phyloP scores from a whole-genome alignment of 495 filamentous ascomycete species.

The Penicillium diatomitis region DNA sequence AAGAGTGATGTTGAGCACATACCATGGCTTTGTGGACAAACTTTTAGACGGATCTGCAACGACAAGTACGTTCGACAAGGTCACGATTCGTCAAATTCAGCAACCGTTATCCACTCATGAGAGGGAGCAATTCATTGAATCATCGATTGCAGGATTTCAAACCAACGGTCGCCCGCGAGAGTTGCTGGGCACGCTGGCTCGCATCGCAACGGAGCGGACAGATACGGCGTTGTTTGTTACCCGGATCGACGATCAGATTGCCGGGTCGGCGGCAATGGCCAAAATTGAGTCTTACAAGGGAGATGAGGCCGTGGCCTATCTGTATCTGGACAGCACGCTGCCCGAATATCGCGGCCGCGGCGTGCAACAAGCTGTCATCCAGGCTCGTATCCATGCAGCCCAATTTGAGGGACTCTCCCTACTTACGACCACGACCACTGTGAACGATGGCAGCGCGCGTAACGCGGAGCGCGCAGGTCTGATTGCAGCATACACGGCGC shows the following conservation, averaged over 20 bases:
- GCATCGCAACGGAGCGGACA: constrained; percentile 3
- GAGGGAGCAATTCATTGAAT: constrained; percentile 3
- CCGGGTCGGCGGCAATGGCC: constrained; percentile 8
- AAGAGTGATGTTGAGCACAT: constrained; percentile 2
- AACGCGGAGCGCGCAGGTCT: constrained; percentile 9
- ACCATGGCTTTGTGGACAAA: constrained; percentile 2
- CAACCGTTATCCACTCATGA: not conserved
- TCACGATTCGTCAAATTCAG: not conserved
- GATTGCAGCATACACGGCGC: constrained; percentile 2
- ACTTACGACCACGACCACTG: constrained; percentile 4
- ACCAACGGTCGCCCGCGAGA: constrained; percentile 5
- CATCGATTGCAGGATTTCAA: constrained; percentile 7
- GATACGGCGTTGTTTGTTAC: constrained; percentile 7
- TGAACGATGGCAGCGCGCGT: constrained; percentile 7
- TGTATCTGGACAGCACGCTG: constrained; percentile 9
- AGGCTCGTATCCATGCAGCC: constrained; percentile 3
- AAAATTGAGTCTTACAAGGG: not conserved
- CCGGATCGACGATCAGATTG: constrained; percentile 1
- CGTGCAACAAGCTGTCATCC: constrained; percentile 7
- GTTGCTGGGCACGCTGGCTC: constrained; percentile 4
- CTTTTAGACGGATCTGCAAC: not conserved
- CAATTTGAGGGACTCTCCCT: not conserved
- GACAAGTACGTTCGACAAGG: not conserved
- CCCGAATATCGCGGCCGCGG: constrained; percentile 7
- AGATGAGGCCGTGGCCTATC: constrained; percentile 2